phyloP scores from a whole-genome alignment of 306 rosid genomes.

The Cucurbita argyrosperma region DNA sequence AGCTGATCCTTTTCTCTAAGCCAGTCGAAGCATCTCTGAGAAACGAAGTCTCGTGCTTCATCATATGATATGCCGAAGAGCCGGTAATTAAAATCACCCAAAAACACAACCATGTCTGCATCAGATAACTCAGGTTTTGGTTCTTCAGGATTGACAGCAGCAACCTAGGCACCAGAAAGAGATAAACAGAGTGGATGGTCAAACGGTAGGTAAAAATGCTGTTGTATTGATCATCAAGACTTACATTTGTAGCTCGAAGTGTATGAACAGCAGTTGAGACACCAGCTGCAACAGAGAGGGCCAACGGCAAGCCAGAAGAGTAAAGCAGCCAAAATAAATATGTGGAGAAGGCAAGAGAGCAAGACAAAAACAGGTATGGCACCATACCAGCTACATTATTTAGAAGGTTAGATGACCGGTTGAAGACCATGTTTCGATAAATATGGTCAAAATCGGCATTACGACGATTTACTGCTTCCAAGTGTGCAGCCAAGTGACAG shows the following conservation, averaged over 20 bases:
- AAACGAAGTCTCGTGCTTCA: constrained; percentile 98
- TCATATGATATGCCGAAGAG: constrained; percentile 96
- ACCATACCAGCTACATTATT: constrained; percentile 87
- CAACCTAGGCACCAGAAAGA: constrained; percentile 29
- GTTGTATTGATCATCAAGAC: constrained; percentile 7
- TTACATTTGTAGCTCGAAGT: constrained; percentile 63
- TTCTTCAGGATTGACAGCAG: constrained; percentile 50
- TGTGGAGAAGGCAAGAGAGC: constrained; percentile 84
- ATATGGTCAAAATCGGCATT: constrained; percentile 98
- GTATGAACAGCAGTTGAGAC: constrained; percentile 62
- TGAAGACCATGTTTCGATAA: constrained; percentile 82
- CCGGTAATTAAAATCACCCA: constrained; percentile 90
- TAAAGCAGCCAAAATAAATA: constrained; percentile 91
- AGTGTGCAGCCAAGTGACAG: constrained; percentile 99
- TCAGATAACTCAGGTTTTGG: constrained; percentile 81
- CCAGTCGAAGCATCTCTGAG: constrained; percentile 99
- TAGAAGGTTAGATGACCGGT: constrained; percentile 64
- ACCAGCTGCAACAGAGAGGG: constrained; percentile 84
- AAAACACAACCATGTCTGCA: constrained; percentile 90
- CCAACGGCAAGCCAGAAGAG: constrained; percentile 90
- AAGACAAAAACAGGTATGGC: constrained; percentile 69
- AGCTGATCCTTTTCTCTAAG: constrained; percentile 99
- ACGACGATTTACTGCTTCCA: constrained; percentile 93
- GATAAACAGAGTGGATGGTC: constrained; percentile 4
- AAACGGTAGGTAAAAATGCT: constrained; percentile 2